phyloP scores from a whole-genome alignment of 768 basidiomycete species.

The Heimioporus sp. region DNA sequence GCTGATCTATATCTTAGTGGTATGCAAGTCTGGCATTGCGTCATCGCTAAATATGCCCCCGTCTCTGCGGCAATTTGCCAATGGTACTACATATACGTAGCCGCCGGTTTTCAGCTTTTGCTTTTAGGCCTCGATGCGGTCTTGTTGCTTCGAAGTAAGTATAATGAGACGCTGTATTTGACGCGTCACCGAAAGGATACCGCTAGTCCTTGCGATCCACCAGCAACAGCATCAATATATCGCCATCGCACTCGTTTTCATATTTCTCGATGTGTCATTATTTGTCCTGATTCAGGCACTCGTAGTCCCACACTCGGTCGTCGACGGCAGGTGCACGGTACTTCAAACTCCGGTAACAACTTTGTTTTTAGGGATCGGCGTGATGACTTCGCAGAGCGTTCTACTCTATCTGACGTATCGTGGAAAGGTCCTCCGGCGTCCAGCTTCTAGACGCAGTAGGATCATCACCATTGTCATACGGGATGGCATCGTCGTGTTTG shows the following conservation, averaged over 20 bases:
- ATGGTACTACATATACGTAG: neutral
- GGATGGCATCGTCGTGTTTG: constrained; percentile 15
- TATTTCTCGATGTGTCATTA: constrained; percentile 3
- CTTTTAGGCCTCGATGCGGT: constrained; percentile 11
- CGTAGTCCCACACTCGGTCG: neutral
- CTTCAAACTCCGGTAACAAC: neutral
- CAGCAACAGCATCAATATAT: constrained; percentile 1
- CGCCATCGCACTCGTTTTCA: neutral
- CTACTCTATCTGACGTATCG: constrained; percentile 15
- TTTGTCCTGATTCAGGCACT: neutral
- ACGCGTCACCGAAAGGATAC: neutral
- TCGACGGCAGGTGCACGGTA: constrained; percentile 12
- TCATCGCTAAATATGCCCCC: neutral
- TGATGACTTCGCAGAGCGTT: constrained; percentile 10
- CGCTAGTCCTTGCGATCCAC: constrained; percentile 15
- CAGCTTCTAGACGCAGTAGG: constrained; percentile 12
- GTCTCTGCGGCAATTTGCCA: constrained; percentile 5
- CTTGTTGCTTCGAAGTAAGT: constrained; percentile 21
- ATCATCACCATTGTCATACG: constrained; percentile 11
- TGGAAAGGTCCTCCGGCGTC: constrained; percentile 9
- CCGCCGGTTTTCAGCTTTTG: constrained; percentile 6
- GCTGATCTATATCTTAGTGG: constrained; percentile 5
- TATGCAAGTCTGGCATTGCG: neutral
- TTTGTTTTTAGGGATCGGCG: neutral
- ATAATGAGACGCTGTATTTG: no score